Evolutionary conservation across 305 asterid genomes (phyloP), one percentile per base, ranked within the genome.

Genomic region (Striga hermonthica): DNA sequence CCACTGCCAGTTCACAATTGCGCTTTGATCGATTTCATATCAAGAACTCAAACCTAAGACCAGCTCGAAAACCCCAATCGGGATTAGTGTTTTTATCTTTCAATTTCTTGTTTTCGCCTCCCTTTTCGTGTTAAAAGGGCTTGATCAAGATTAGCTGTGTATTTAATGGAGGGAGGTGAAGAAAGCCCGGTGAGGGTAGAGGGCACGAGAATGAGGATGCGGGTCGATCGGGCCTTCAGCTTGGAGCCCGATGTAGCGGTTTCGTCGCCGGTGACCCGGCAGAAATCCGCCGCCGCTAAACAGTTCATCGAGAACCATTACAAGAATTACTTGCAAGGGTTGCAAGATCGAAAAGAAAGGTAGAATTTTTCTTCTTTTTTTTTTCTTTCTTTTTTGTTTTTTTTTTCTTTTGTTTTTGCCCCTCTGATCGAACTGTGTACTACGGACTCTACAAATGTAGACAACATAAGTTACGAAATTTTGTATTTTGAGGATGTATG

Each of bases 281-380:
- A 92, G 78, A 92, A 92, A 70, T 85, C 95, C 13, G 97, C 96
- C 34, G 98, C 98, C 3, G 98, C 98, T 0, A 92, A 92, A 41
- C 91, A 92, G 80, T 64, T 92, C 12, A 92, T 92, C 43, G 98
- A 92, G 86, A 92, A 92, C 74, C 98, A 92, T 76, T 92, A 92
- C 76, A 92, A 86, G 79, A 92, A 92, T 72, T 72, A 92, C 53
- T 76, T 84, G 38, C 98, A 92, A 62, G 98, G 98, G 6, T 72
- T 92, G 80, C 96, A 89, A 71, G 97, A 92, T 87, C 98, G 97
- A 57, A 86, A 41, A 78, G 98, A 92, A n/a, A 87, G 98, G 98
- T 92, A n/a, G 47, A 12, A 57, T 53, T 68, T 61, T 11, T 13
- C 0, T 49, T 12, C 22, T 4, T 49, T 49, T 6, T 50, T 22